A percentile compares a stretch with the other conserved stretches of the same genome.
Conservation (phyloP, 2,329 filamentous ascomycete species). For the Colletotrichum sp. region DNA sequence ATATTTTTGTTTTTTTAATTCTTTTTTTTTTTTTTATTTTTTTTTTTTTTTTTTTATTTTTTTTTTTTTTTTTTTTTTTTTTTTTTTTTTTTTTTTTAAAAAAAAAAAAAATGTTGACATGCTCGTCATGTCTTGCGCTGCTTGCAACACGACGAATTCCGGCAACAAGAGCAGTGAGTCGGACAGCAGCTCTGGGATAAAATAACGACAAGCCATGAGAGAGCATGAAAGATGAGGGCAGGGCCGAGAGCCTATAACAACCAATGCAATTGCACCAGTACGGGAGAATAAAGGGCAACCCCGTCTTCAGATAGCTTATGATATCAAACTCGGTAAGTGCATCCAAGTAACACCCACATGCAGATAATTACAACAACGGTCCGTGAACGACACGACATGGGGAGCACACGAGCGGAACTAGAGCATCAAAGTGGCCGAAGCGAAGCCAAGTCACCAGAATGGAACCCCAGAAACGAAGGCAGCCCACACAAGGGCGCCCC, state of each 20-base stretch:
- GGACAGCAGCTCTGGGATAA: too few species aligned
- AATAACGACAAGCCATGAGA: neutral
- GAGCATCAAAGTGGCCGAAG: neutral
- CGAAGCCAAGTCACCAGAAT: neutral
- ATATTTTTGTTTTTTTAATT: too few species aligned
- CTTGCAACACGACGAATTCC: too few species aligned
- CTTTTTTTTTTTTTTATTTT: too few species aligned
- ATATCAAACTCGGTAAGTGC: neutral
- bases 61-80: too few species aligned
- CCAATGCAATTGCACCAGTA: neutral
- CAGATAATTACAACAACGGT: neutral
- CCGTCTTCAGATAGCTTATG: neutral
- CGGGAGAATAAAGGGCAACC: neutral
- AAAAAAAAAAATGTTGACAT: too few species aligned
- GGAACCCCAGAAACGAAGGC: neutral
- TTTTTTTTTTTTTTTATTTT: too few species aligned
- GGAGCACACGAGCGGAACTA: accelerated
- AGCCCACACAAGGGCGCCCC: neutral
- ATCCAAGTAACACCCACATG: neutral
- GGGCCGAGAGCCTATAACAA: neutral
- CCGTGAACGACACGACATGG: neutral
- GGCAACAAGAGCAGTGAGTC: too few species aligned
- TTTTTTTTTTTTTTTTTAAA: neutral
- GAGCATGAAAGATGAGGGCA: neutral
- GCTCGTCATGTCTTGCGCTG: neutral